Evolutionary conservation across 306 rosid species (phyloP).

Genomic region (Cucurbita maxima): DNA sequence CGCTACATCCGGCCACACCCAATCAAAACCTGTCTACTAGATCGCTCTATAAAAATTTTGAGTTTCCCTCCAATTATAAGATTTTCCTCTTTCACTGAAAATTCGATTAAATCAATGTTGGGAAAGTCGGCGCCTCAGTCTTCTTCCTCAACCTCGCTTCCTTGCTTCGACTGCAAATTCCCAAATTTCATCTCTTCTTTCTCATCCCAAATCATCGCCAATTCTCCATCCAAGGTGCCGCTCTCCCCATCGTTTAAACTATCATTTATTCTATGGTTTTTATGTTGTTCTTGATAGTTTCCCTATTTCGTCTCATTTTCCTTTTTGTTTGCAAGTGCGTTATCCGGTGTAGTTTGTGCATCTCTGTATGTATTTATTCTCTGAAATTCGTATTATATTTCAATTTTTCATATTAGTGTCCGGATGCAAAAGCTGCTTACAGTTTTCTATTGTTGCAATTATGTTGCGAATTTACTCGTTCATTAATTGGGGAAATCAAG

Average conservation of each 20-base stretch:
- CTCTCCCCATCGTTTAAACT: background rate
- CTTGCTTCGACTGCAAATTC: background rate
- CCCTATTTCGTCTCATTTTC: background rate
- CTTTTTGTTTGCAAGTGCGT: background rate
- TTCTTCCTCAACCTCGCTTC: background rate
- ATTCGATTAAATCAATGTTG: background rate
- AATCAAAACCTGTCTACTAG: background rate
- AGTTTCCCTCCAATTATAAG: slow-evolving; percentile 7
- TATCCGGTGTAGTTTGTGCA: background rate
- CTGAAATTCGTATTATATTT: background rate
- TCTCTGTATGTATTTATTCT: background rate
- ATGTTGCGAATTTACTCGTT: background rate
- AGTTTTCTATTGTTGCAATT: background rate
- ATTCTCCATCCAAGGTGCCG: background rate
- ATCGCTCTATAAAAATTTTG: background rate
- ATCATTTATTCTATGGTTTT: background rate
- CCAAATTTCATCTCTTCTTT: background rate
- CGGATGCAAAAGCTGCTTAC: background rate
- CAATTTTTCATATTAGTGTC: background rate
- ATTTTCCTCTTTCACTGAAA: background rate
- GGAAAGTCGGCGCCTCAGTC: background rate
- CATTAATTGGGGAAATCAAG: background rate
- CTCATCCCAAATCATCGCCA: background rate
- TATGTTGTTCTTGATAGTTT: background rate
- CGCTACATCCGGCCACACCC: background rate